These are phyloP conservation scores for Blastobotrys robertii DNA, from an alignment of 805 yeast species.

Conservation along the genomic window DNA sequence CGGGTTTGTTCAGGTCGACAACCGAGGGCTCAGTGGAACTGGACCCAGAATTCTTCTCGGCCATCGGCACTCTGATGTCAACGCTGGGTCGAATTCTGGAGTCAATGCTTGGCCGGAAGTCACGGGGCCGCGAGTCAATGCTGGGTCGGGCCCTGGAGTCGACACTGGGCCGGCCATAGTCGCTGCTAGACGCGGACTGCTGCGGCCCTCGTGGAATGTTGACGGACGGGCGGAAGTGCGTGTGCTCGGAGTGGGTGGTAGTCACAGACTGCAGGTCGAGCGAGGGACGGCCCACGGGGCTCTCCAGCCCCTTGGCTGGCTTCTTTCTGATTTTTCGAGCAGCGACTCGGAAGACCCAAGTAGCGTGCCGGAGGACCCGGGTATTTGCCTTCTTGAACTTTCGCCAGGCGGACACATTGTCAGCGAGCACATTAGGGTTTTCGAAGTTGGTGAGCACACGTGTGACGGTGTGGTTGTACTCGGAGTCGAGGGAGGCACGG, in stretches of 20 bases:
- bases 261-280: slow-evolving; percentile 11
- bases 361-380: slow-evolving; percentile 1
- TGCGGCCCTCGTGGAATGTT: no score
- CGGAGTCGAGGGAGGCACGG: slow-evolving; percentile 53
- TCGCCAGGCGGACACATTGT: slow-evolving; percentile 55
- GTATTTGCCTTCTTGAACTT: slow-evolving; percentile 51
- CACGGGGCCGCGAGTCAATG: no score
- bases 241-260: background rate
- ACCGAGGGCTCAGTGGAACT: slow-evolving; percentile 13
- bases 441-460: slow-evolving; percentile 44
- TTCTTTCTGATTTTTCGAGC: background rate
- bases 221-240: no score
- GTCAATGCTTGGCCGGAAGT: no score
- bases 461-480: slow-evolving; percentile 56
- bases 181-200: no score
- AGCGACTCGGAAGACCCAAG: no score
- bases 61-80: background rate
- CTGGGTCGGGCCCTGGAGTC: no score
- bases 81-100: slow-evolving; percentile 8
- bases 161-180: no score
- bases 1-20: slow-evolving; percentile 24
- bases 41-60: background rate
- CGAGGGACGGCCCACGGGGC: no score
- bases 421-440: slow-evolving; percentile 50
- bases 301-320: slow-evolving; percentile 1